Evolutionary conservation across 2,329 filamentous ascomycete genomes (phyloP), one percentile per base, ranked within the genome.

Genomic region (Orbilia blumenaviensis): DNA sequence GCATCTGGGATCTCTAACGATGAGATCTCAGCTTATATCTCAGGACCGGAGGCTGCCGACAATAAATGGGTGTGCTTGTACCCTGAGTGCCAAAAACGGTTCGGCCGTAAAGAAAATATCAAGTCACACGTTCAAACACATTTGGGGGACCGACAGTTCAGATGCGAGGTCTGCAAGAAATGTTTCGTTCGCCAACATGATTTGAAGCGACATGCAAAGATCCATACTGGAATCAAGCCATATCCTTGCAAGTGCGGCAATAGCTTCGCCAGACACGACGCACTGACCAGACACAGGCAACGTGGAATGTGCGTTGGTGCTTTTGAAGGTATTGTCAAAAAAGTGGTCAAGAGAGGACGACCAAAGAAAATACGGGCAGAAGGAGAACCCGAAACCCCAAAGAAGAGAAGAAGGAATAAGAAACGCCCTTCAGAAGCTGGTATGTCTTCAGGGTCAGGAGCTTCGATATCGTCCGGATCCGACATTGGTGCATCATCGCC

Each of bases 51-150:
- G 79, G 85, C 89, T 1, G 82, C 83, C n/a, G 91, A 93, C 79
- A 90, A 90, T 79, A 93, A 93, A 83, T 95, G 91, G 90, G 85
- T 89, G 5, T 95, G 92, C 81, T 83, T 88, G n/a, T 94, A 85
- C 80, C 85, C 92, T 7, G 90, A 89, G 27, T 99, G 95, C 83
- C 88, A 90, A 79, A 96, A 97, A 83, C 89, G 90, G 63, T 98
- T 99, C 82, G 94, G 94, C n/a, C 89, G 95, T 80, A 96, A 97
- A 83, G 95, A 99, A 83, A 98, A 99, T 84, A 97, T 98, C 85
- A 96, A 97, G 82, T 96, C 94, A 0, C 95, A 99, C 82, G 92
- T 99, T 12, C 95, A 99, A 84, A 99, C 95, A 2, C 95, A 99
- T 83, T 90, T 99, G 78, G 95, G 96, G 80, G 95, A 99, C 83